These are phyloP conservation scores for Oryza meyeriana DNA, from an alignment of 176 grass and related monocot genomes.

Conservation along the genomic window DNA sequence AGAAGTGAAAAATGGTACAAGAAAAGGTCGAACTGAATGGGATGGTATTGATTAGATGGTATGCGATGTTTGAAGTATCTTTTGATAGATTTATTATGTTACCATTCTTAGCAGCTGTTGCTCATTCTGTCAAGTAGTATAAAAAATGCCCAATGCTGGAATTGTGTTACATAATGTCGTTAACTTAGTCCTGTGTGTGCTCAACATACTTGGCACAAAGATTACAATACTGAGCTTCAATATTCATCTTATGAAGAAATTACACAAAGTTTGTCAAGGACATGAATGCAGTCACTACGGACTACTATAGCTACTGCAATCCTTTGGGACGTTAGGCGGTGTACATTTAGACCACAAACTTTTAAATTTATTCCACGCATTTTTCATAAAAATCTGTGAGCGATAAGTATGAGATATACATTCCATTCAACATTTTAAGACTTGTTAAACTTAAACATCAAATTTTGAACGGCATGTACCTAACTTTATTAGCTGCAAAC, in stretches of 20 bases:
- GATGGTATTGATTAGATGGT: not conserved
- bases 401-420: not conserved
- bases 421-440: not conserved
- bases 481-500: not conserved
- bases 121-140: not conserved
- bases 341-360: not conserved
- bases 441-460: not conserved
- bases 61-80: not conserved
- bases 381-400: not conserved
- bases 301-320: not conserved
- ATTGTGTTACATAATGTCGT: not conserved
- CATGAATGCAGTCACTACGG: not conserved
- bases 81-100: not conserved
- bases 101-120: not conserved
- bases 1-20: not conserved
- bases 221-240: not conserved
- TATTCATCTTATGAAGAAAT: not conserved
- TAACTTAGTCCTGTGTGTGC: not conserved
- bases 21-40: not conserved
- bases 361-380: not conserved
- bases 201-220: not conserved
- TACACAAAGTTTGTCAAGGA: not conserved
- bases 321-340: not conserved
- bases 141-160: not conserved
- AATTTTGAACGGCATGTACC: not conserved